These are phyloP conservation scores for Dactylellina sp. DNA, from an alignment of 2,329 filamentous ascomycete genomes.

Conservation along the genomic window DNA sequence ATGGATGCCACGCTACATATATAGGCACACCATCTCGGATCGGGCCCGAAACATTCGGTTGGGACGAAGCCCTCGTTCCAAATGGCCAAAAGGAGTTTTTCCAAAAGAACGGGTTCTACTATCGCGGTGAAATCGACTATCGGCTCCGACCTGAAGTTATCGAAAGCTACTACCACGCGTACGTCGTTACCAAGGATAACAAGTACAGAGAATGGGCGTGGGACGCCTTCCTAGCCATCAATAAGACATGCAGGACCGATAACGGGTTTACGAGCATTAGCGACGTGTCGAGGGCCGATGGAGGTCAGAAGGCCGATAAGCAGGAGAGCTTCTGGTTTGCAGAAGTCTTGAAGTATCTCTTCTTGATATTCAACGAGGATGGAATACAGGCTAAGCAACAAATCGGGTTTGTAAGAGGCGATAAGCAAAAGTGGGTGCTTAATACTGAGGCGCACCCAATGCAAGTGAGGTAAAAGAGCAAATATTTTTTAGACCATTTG, in stretches of 20 bases:
- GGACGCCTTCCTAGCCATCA: slow-evolving; percentile 80
- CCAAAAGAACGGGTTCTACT: slow-evolving; percentile 77
- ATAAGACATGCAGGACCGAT: slow-evolving; percentile 72
- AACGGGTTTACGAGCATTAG: slow-evolving; percentile 75
- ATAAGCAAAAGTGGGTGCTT: slow-evolving; percentile 70
- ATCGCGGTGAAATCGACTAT: slow-evolving; percentile 70
- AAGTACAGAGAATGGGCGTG: slow-evolving; percentile 87
- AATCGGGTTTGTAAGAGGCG: slow-evolving; percentile 62
- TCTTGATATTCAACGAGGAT: slow-evolving; percentile 70
- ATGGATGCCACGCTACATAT: slow-evolving; percentile 81
- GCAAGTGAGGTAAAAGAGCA: slow-evolving; percentile 60
- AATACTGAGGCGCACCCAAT: slow-evolving; percentile 76
- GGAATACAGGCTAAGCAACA: slow-evolving; percentile 33
- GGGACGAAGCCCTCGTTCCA: slow-evolving; percentile 69
- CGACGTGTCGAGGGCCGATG: slow-evolving; percentile 73
- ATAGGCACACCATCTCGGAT: slow-evolving; percentile 75
- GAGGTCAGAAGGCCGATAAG: slow-evolving; percentile 74
- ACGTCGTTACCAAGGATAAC: slow-evolving; percentile 77
- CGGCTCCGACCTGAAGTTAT: slow-evolving; percentile 82
- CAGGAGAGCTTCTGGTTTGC: slow-evolving; percentile 92
- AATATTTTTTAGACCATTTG: too few species aligned
- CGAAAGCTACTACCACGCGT: slow-evolving; percentile 88
- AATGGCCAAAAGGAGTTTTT: slow-evolving; percentile 71
- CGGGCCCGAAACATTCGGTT: slow-evolving; percentile 78
- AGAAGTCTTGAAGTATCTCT: slow-evolving; percentile 86